Conservation (phyloP, 306 rosid species). For the Fragaria ananassa region DNA sequence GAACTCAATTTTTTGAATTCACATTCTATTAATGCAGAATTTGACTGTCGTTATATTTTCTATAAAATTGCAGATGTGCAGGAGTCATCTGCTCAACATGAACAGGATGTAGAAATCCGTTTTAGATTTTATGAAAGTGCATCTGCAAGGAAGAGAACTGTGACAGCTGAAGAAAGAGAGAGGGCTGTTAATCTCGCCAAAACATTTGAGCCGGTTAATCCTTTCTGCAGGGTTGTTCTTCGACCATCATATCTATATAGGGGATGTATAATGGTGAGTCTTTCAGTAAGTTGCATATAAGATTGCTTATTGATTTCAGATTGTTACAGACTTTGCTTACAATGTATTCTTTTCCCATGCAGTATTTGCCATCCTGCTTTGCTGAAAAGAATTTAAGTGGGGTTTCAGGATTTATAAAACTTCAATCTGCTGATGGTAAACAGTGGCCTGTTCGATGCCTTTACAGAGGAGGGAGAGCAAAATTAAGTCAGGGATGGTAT, state of each 20-base stretch:
- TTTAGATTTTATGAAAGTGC: conserved; percentile 92
- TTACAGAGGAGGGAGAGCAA: conserved; percentile 81
- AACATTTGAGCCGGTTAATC: conserved; percentile 80
- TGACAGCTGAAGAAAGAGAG: conserved; percentile 95
- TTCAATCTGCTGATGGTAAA: conserved; percentile 67
- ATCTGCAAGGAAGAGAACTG: conserved; percentile 93
- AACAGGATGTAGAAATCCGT: conserved; percentile 69
- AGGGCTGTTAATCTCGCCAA: conserved; percentile 73
- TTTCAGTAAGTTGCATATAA: conserved; percentile 9
- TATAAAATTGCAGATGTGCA: conserved; percentile 51
- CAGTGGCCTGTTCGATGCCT: conserved; percentile 96
- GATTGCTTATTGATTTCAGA: conserved; percentile 12
- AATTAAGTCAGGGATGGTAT: conserved; percentile 96
- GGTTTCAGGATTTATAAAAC: conserved; percentile 91
- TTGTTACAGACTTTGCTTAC: conserved; percentile 12
- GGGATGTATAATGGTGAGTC: conserved; percentile 95
- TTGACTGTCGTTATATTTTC: conserved; percentile 18
- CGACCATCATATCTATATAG: conserved; percentile 92
- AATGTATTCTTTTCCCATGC: conserved; percentile 18
- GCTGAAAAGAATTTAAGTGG: conserved; percentile 87
- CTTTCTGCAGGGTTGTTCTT: conserved; percentile 89
- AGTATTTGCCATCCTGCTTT: conserved; percentile 97
- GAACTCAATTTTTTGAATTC: conserved; percentile 11
- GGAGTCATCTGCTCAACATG: conserved; percentile 55
- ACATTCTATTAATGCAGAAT: background rate